Evolutionary conservation across 192 early-diverging fungal species (phyloP).

Genomic region (Backusella luteola): DNA sequence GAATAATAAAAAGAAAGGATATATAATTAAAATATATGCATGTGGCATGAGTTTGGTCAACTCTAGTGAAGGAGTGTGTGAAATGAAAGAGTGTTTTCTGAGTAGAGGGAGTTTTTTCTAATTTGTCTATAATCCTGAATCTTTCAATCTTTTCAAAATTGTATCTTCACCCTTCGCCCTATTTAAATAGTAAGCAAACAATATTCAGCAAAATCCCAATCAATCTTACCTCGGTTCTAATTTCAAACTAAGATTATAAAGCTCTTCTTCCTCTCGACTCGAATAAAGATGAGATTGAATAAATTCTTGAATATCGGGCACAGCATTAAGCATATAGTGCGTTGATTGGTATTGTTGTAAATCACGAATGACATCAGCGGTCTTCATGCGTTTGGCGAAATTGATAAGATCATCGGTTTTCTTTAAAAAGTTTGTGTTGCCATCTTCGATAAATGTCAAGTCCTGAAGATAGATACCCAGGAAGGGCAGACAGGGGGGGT

Average conservation of each 20-base stretch:
- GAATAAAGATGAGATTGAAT: slow-evolving; percentile 67
- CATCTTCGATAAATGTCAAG: slow-evolving; percentile 88
- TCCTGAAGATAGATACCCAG: slow-evolving; percentile 83
- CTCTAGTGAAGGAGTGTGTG: too few relatives aligned
- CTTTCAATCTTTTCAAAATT: slow-evolving; percentile 64
- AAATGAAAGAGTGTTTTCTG: too few relatives aligned
- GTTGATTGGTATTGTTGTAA: slow-evolving; percentile 87
- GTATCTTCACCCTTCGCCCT: slow-evolving; percentile 71
- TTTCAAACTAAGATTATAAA: slow-evolving; percentile 76
- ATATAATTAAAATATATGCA: too few relatives aligned
- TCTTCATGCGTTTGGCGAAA: slow-evolving; percentile 86
- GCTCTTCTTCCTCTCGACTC: slow-evolving; percentile 64
- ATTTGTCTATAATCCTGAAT: slow-evolving; percentile 60
- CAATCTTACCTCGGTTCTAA: slow-evolving; percentile 71
- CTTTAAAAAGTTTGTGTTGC: slow-evolving; percentile 72
- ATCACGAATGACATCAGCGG: slow-evolving; percentile 84
- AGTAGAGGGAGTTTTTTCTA: too few relatives aligned
- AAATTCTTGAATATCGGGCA: slow-evolving; percentile 82
- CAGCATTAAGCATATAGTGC: slow-evolving; percentile 74
- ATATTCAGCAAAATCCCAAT: background rate
- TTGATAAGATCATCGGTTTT: slow-evolving; percentile 76
- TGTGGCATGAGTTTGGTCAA: too few relatives aligned
- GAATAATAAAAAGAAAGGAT: too few relatives aligned
- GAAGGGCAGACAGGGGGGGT: slow-evolving; percentile 81
- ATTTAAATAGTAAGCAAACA: background rate